Base-by-base conservation (phyloP, 108 stramenopile genomes). In the Parietichytrium sp. region DNA sequence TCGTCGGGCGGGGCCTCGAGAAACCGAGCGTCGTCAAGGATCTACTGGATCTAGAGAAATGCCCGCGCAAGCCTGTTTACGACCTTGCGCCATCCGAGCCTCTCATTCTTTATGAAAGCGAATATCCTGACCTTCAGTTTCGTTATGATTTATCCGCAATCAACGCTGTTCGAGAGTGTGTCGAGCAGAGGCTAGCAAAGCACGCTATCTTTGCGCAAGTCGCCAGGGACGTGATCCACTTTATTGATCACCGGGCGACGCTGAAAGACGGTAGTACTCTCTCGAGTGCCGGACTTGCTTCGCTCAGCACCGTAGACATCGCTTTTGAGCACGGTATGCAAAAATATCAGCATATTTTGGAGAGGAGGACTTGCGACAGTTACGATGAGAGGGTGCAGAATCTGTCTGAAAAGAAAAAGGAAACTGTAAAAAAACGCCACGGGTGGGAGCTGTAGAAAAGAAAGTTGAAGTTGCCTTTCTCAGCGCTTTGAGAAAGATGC, bases 11-110 rank as follows among this genome's bases (percentile, higher is more conserved):
- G 38, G 87, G 92, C 25, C 90, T 91, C 29, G 98, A 99, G 89
- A 45, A 82, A 3, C 95, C 97, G 3, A 51, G 80, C 12, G 55
- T 97, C 25, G 86, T 97, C 15, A 51, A 87, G 25, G 87, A 90
- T 25, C 88, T 99, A 30, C 80, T 97, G 27, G 94, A 99, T 87
- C 84, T 97, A 0, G 55, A 85, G 54, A 87, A 84, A 23, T 84
- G 90, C 84, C 94, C 95, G 15, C 93, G 94, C n/a, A 96, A 96
- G 85, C 98, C 98, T 20, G 81, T 86, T 53, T 99, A 98, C 85
- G 81, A 90, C 3, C 88, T 99, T 88, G 97, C 98, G 3, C 86
- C 87, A 48, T 97, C 98, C 54, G 72, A 55, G 10, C 93, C 95
- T 20, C 87, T 99, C 79, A 94, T 97, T 10, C 83, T 99, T 27